Evolutionary conservation across 352 stramenopile species (phyloP).

Genomic region (Phytophthora uliginosa): DNA sequence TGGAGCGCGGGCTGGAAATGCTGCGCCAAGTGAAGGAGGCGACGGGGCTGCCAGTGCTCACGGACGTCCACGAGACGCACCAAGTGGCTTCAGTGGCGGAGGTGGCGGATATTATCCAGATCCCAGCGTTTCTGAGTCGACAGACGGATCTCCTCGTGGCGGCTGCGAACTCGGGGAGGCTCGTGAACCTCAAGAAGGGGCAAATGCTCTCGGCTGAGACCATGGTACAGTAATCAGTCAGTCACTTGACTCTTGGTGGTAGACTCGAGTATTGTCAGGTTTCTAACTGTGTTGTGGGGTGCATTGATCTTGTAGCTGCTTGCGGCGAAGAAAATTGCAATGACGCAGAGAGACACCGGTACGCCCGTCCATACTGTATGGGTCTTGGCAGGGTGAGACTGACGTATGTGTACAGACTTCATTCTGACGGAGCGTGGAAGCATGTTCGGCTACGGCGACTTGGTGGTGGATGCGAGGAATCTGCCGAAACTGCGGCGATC

Average conservation of each 20-base stretch:
- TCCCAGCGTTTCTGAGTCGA: conserved; percentile 91
- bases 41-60: conserved; percentile 84
- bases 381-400: neutral
- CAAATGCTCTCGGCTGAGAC: conserved; percentile 90
- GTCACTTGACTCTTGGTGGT: conserved; percentile 17
- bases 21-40: conserved; percentile 77
- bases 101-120: conserved; percentile 88
- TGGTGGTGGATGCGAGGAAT: conserved; percentile 89
- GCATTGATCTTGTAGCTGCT: conserved; percentile 56
- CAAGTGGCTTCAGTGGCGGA: conserved; percentile 76
- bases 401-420: conserved; percentile 50
- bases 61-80: conserved; percentile 88
- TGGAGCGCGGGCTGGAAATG: conserved; percentile 77
- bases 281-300: conserved; percentile 5
- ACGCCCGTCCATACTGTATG: neutral
- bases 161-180: conserved; percentile 72
- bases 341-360: conserved; percentile 68
- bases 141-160: conserved; percentile 90
- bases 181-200: conserved; percentile 92
- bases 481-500: conserved; percentile 73
- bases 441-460: conserved; percentile 91
- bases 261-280: neutral
- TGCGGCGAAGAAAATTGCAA: conserved; percentile 75
- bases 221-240: conserved; percentile 44
- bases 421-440: conserved; percentile 89